Evolutionary conservation across 2,329 filamentous ascomycete genomes (phyloP).

Genomic region (Tolypocladium tropicale): DNA sequence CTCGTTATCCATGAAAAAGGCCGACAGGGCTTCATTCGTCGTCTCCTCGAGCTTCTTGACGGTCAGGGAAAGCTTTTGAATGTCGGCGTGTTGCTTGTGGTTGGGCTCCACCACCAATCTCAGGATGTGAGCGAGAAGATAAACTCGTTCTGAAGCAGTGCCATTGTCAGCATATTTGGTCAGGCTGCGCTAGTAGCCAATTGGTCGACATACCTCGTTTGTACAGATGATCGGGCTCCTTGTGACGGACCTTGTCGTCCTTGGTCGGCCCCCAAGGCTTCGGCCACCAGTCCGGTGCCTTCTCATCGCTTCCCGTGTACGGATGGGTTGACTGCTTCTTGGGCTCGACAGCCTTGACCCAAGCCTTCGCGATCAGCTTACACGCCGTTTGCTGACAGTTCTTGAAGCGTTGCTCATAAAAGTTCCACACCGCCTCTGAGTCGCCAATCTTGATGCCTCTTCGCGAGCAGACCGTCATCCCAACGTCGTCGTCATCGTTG

Average conservation of each 20-base stretch:
- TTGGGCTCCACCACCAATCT: slow-evolving; percentile 43
- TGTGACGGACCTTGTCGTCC: slow-evolving; percentile 51
- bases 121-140: slow-evolving; percentile 50
- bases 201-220: slow-evolving; percentile 44
- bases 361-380: slow-evolving; percentile 64
- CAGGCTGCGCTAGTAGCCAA: neutral
- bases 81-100: slow-evolving; percentile 36
- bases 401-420: slow-evolving; percentile 52
- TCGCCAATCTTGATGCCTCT: slow-evolving; percentile 43
- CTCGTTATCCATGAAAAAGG: slow-evolving; percentile 48
- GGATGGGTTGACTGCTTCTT: slow-evolving; percentile 69
- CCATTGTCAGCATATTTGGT: neutral
- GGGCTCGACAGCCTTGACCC: slow-evolving; percentile 65
- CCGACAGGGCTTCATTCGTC: slow-evolving; percentile 46
- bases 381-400: slow-evolving; percentile 61
- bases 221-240: slow-evolving; percentile 63
- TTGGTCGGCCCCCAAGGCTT: slow-evolving; percentile 39
- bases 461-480: slow-evolving; percentile 27
- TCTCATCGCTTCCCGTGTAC: slow-evolving; percentile 55
- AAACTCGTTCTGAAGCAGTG: slow-evolving; percentile 40
- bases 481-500: slow-evolving; percentile 30
- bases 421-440: slow-evolving; percentile 41
- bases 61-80: slow-evolving; percentile 42
- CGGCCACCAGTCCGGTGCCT: slow-evolving; percentile 59
- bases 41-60: slow-evolving; percentile 47